Evolutionary conservation across 495 filamentous ascomycete genomes (phyloP), one percentile per base, ranked within the genome.

Genomic region (Corynascus novoguineensis): DNA sequence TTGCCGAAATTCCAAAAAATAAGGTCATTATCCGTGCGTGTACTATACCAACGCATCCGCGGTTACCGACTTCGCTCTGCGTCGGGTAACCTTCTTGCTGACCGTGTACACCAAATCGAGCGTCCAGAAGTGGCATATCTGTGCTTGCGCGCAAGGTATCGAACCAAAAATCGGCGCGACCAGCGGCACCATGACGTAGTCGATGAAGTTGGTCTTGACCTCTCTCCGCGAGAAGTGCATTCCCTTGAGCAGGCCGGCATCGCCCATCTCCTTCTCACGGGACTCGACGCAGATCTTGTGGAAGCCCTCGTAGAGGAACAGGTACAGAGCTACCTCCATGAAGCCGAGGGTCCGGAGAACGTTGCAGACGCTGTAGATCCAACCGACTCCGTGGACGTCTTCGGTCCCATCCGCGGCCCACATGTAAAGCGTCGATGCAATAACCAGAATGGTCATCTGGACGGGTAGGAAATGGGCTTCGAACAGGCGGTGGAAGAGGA

Each of bases 401-500:
- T 69, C 54, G 28, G 67, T 60, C 19, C 70, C 70, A 5, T 82
- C 76, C 0, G 70, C 73, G 34, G 79, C 68, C 57, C 76, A 68
- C 19, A 77, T 70, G 61, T 79, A 86, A 2, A 84, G 50, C 5
- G 78, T 78, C 5, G 82, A 84, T 19, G 81, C 79, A 35, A 86
- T 49, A 47, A 86, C 71, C 15, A 86, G 74, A 50, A 84, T 78
- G 4, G 75, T 80, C 60, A 80, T 75, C 57, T 88, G 85, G 19
- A 78, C 76, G 0, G 85, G 84, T 17, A 87, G 71, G 65, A 86
- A 87, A 62, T 88, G 85, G 0, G 84, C 85, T 65, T 88, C 85
- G 62, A 81, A 87, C 7, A 88, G 70, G 9, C 85, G 78, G 56
- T 84, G 81, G 48, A 78, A 72, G 14, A 88, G 67, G 34, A 74